phyloP scores from a whole-genome alignment of 2,329 filamentous ascomycete species.

The Botrytis elliptica region DNA sequence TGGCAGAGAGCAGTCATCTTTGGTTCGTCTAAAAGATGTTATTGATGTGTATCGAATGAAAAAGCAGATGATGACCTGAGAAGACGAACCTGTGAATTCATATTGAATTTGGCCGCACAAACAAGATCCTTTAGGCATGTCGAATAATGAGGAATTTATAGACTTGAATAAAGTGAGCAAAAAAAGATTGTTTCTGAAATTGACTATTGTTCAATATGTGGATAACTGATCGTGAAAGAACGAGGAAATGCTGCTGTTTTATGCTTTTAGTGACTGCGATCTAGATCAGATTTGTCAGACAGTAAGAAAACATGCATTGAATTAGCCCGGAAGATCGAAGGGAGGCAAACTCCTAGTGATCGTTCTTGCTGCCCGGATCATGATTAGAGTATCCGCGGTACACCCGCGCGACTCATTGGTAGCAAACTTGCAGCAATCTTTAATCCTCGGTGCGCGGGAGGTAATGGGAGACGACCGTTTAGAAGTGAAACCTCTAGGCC shows the following conservation, averaged over 20 bases:
- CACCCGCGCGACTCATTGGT: neutral
- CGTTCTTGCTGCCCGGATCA: no score
- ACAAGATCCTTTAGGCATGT: neutral
- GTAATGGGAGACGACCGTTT: neutral
- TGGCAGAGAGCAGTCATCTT: constrained; percentile 50
- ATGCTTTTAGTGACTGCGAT: neutral
- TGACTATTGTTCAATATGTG: neutral
- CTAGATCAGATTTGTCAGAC: neutral
- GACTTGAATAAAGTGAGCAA: neutral
- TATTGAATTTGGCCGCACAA: neutral
- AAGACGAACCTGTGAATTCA: neutral
- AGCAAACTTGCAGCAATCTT: no score
- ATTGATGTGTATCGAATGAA: neutral
- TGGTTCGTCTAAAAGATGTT: constrained; percentile 41
- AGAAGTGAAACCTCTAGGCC: neutral
- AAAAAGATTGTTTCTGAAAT: neutral
- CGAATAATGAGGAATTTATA: neutral
- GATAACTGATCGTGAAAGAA: neutral
- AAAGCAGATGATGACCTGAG: neutral
- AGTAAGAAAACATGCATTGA: neutral
- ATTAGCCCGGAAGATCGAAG: neutral
- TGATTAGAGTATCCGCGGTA: neutral
- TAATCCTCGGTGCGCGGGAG: neutral
- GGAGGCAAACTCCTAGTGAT: neutral
- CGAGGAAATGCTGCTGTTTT: neutral